A percentile compares a stretch with the other conserved stretches of the same genome.
Evolutionary conservation across 495 filamentous ascomycete genomes (phyloP).

Genomic region (Podospora tetraspora): DNA sequence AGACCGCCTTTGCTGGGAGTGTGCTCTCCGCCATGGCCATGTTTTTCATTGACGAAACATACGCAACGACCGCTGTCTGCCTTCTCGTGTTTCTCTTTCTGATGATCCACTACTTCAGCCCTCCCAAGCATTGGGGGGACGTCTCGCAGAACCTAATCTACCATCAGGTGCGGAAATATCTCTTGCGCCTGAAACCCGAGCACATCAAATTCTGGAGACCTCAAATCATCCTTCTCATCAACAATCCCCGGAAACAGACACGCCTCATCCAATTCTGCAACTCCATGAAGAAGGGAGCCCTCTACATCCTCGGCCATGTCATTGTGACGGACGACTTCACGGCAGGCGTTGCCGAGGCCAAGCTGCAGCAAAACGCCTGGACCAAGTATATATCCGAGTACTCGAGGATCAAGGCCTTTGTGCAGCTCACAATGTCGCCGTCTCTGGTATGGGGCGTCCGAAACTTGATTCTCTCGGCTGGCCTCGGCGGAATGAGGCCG

Average conservation of each 20-base stretch:
- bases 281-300: constrained; percentile 77
- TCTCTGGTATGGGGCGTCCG: constrained; percentile 79
- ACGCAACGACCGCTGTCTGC: constrained; percentile 69
- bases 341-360: constrained; percentile 70
- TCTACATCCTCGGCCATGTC: constrained; percentile 84
- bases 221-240: constrained; percentile 77
- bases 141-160: constrained; percentile 87
- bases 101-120: constrained; percentile 77
- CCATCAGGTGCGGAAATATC: constrained; percentile 85
- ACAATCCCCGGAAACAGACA: constrained; percentile 69
- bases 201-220: constrained; percentile 93
- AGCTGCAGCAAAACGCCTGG: constrained; percentile 75
- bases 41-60: constrained; percentile 85
- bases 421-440: constrained; percentile 77
- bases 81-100: constrained; percentile 72
- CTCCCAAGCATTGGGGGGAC: constrained; percentile 85
- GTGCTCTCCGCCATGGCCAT: constrained; percentile 71
- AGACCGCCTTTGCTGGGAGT: constrained; percentile 70
- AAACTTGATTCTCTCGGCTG: constrained; percentile 75
- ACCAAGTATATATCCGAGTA: constrained; percentile 75
- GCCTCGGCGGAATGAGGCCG: constrained; percentile 84
- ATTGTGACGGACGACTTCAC: constrained; percentile 81
- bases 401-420: constrained; percentile 84
- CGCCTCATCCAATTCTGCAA: constrained; percentile 88
- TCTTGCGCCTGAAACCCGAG: constrained; percentile 74